A percentile compares a stretch with the other conserved stretches of the same genome.
These are phyloP conservation scores for Myriosclerotinia curreyana DNA, from an alignment of 2,329 filamentous ascomycete genomes.

Conservation along the genomic window DNA sequence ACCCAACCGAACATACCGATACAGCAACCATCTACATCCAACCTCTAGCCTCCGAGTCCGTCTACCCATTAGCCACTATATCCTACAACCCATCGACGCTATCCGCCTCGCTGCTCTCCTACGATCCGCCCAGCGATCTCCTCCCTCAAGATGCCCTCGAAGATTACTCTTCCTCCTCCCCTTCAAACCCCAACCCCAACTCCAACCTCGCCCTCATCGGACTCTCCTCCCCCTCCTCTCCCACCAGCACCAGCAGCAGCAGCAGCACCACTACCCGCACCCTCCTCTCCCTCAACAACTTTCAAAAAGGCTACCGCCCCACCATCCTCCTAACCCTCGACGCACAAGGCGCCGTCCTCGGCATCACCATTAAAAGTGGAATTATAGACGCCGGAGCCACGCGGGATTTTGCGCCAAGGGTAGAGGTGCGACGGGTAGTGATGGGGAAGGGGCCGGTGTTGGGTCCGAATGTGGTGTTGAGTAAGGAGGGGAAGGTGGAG, in stretches of 20 bases:
- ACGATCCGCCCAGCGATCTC: constrained; percentile 55
- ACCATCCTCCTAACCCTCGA: constrained; percentile 54
- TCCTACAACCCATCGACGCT: constrained; percentile 50
- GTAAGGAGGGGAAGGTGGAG: constrained; percentile 57
- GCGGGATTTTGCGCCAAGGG: constrained; percentile 62
- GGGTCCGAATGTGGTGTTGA: constrained; percentile 62
- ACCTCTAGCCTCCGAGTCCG: constrained; percentile 38
- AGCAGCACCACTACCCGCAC: no score
- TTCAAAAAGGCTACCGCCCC: constrained; percentile 59
- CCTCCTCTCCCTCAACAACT: constrained; percentile 54
- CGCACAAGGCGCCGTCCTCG: constrained; percentile 46
- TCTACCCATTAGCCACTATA: constrained; percentile 53
- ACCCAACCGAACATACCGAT: constrained; percentile 42
- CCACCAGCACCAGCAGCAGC: no score
- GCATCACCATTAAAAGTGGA: constrained; percentile 54
- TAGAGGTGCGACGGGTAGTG: constrained; percentile 48
- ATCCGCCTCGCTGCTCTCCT: constrained; percentile 50
- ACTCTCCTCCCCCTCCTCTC: no score
- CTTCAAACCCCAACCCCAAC: background rate
- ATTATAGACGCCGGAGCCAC: constrained; percentile 62
- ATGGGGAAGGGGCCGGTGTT: constrained; percentile 56
- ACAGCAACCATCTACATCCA: constrained; percentile 37
- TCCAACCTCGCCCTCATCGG: constrained; percentile 53
- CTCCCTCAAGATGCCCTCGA: constrained; percentile 38
- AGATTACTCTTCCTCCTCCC: background rate